Evolutionary conservation across 768 basidiomycete species (phyloP), one percentile per base, ranked within the genome.

Genomic region (Crassisporium funariophilum): DNA sequence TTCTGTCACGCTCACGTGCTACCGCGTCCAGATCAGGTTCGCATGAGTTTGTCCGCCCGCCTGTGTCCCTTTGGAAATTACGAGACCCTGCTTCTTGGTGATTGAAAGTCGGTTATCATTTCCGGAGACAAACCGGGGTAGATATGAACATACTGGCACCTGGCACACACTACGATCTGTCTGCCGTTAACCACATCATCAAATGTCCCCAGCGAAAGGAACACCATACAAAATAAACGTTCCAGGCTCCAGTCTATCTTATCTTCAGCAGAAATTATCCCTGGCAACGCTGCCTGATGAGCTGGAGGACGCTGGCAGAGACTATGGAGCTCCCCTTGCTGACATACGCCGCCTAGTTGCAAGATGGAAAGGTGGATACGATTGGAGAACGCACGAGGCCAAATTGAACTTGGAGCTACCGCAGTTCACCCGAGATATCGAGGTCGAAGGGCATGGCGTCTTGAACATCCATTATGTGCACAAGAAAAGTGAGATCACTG

Each of bases 381-480:
- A 83, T 63, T 84, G 83, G 81, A 66, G 72, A 46, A 72, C 7
- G 27, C 7, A 29, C 13, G 82, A 86, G 56, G 67, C 63, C 0
- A 58, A 58, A 11, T 61, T 85, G 49, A 84, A 86, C 53, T 59
- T 61, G 2, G 70, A 74, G 35, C 50, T 85, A 1, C 78, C 81
- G 1, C 79, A 81, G 62, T 84, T 78, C 57, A 82, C 74, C 1
- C 60, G 69, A 13, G 74, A 78, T 33, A 72, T 84, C 21, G 59
- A 68, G 1, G 72, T 83, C 2, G 74, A 74, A 9, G 70, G 67
- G 3, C 74, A 74, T 45, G 79, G 73, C 0, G 47, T 58, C 2
- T 47, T 76, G 38, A 65, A 69, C 33, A 73, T 83, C 5, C 82
- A 86, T 50, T 84, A 81, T 42, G 71, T 83, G 10, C 81, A 84